A percentile compares a stretch with the other conserved stretches of the same genome.
Evolutionary conservation across 805 yeast genomes (phyloP).

Genomic region (Naumovozyma castellii): DNA sequence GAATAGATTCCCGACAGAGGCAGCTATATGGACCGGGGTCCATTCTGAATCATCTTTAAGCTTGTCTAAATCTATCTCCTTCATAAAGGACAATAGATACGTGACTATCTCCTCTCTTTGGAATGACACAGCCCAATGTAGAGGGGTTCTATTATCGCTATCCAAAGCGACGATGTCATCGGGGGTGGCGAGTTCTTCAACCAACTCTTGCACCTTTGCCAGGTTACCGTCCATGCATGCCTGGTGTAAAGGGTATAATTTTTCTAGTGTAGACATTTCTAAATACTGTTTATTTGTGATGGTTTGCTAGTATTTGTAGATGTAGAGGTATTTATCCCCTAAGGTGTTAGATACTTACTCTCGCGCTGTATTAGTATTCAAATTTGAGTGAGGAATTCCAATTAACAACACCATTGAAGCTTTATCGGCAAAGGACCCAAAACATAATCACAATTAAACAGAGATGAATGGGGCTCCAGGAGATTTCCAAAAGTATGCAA

Average conservation of each 20-base stretch:
- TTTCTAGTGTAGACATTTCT: background rate
- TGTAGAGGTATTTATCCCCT: too few relatives aligned
- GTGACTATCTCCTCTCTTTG: conserved; percentile 43
- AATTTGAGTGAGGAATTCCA: too few relatives aligned
- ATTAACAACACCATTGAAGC: background rate
- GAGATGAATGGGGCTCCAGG: conserved; percentile 24
- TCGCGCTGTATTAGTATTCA: too few relatives aligned
- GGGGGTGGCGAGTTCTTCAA: conserved; percentile 40
- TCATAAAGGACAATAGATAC: conserved; percentile 31
- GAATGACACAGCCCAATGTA: conserved; percentile 82
- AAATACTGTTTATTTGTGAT: background rate
- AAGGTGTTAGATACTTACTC: too few relatives aligned
- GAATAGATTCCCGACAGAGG: conserved; percentile 56
- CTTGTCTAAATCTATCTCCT: conserved; percentile 53
- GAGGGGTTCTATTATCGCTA: conserved; percentile 66
- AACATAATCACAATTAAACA: background rate
- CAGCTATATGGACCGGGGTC: conserved; percentile 80
- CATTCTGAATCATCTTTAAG: conserved; percentile 69
- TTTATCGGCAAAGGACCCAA: background rate
- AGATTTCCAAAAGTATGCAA: conserved; percentile 46
- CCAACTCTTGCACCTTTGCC: conserved; percentile 40
- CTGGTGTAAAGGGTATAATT: conserved; percentile 37
- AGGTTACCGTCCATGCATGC: conserved; percentile 59
- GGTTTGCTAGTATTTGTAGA: background rate
- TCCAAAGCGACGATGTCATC: conserved; percentile 42